Base-by-base conservation (phyloP, 2,329 filamentous ascomycete genomes). In the Cladosporium sp. region DNA sequence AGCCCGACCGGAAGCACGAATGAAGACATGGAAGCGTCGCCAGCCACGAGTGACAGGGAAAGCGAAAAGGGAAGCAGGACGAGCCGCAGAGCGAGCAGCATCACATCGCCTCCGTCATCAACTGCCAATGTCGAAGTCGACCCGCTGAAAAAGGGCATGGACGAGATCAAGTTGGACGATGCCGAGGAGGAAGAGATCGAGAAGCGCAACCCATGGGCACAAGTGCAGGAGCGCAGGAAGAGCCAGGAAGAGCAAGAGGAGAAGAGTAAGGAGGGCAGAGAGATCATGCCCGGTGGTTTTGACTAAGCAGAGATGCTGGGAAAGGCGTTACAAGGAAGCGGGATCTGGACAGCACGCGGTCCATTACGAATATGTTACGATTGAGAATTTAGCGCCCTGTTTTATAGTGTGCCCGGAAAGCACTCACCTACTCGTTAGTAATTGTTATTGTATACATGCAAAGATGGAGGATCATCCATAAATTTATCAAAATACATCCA, bases 1-100 rank as follows among this genome's bases (percentile, higher is more conserved):
- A 61, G 61, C 19, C 61, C 62, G 16, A 50, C 47, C 2, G 40
- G 47, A 36, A 48, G 45, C 36, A 47, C 33, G 11, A 35, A 29
- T 7, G 57, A 69, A 19, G 67, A 68, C 40, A 60, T 70, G 49
- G 57, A 62, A 43, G 60, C 55, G 3, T 62, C 62, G 7, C 53
- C 58, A 13, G 51, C 33, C 18, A 32, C 42, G 9, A 42, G 30
- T 11, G 43, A 51, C 29, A 33, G 38, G 12, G 38, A 41, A 22
- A 49, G 38, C 20, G 45, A n/a, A 9, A 33, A 35, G 20, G 38
- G 38, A 39, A 45, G 33, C 43, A 46, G 7, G 15, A 32, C 15
- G 41, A 38, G 49, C 45, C 43, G 43, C 38, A 25, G 41, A 18
- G 32, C 30, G 7, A 43, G 40, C 35, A 47, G 25, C 19, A 30